These are phyloP conservation scores for Macrotyloma uniflorum DNA, from an alignment of 306 rosid genomes.

Conservation along the genomic window DNA sequence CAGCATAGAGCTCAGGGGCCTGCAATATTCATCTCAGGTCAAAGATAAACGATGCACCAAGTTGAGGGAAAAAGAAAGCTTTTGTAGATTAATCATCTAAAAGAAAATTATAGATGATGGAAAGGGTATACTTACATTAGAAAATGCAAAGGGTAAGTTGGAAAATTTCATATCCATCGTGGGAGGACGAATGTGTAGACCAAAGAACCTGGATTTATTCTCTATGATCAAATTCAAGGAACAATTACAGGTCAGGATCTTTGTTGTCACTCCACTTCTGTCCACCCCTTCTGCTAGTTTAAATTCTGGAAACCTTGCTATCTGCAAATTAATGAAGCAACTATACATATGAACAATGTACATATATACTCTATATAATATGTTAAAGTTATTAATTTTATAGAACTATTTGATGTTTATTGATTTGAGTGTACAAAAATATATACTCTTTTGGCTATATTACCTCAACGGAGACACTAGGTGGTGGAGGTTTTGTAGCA, in stretches of 20 bases:
- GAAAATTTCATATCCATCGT: slow-evolving; percentile 62
- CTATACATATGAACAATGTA: background rate
- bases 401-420: background rate
- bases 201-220: slow-evolving; percentile 83
- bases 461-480: slow-evolving; percentile 71
- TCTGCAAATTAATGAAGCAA: slow-evolving; percentile 41
- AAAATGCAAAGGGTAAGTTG: slow-evolving; percentile 65
- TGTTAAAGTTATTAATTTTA: background rate
- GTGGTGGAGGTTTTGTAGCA: slow-evolving; percentile 80
- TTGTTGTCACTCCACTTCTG: slow-evolving; percentile 77
- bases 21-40: slow-evolving; percentile 14
- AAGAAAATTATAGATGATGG: too few species aligned
- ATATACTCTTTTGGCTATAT: background rate
- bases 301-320: slow-evolving; percentile 60
- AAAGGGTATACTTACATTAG: slow-evolving; percentile 52
- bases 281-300: slow-evolving; percentile 90
- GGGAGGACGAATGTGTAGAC: slow-evolving; percentile 82
- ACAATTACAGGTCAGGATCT: slow-evolving; percentile 70
- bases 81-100: too few species aligned
- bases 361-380: background rate
- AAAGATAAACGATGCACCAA: background rate
- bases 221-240: slow-evolving; percentile 61
- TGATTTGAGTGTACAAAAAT: background rate
- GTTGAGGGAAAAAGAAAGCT: background rate
- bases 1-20: slow-evolving; percentile 71